phyloP scores from a whole-genome alignment of 1,139 yeast genomes.

The Hemisphaericaspora lyxosophila region DNA sequence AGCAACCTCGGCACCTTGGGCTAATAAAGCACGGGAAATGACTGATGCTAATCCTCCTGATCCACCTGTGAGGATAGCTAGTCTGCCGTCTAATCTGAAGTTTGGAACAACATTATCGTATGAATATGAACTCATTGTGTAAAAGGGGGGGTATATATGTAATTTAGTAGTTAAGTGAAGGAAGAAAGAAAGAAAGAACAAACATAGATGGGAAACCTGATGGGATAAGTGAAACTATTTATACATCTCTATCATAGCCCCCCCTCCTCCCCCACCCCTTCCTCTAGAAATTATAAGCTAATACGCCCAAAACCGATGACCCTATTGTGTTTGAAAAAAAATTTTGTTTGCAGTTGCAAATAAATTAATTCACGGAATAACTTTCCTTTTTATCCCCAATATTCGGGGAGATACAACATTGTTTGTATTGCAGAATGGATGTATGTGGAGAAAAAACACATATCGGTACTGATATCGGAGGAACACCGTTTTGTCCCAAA shows the following conservation, averaged over 20 bases:
- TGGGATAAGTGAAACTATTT: background rate
- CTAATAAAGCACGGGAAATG: constrained; percentile 64
- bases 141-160: no score
- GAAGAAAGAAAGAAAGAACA: background rate
- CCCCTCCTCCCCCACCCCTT: no score
- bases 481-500: background rate
- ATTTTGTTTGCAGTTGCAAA: background rate
- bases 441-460: background rate
- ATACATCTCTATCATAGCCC: no score
- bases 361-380: background rate
- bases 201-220: background rate
- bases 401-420: constrained; percentile 1
- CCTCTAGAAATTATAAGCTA: no score
- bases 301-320: background rate
- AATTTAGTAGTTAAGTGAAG: background rate
- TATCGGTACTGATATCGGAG: constrained; percentile 1
- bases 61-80: constrained; percentile 79
- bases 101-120: constrained; percentile 49
- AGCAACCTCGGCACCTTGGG: constrained; percentile 76
- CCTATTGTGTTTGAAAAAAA: background rate
- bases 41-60: constrained; percentile 77
- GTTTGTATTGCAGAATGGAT: constrained; percentile 1
- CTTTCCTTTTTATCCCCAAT: background rate
- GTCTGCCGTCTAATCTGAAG: constrained; percentile 68
- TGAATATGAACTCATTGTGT: constrained; percentile 18